phyloP scores from a whole-genome alignment of 2,329 filamentous ascomycete genomes.

The Diaporthe ilicicola region DNA sequence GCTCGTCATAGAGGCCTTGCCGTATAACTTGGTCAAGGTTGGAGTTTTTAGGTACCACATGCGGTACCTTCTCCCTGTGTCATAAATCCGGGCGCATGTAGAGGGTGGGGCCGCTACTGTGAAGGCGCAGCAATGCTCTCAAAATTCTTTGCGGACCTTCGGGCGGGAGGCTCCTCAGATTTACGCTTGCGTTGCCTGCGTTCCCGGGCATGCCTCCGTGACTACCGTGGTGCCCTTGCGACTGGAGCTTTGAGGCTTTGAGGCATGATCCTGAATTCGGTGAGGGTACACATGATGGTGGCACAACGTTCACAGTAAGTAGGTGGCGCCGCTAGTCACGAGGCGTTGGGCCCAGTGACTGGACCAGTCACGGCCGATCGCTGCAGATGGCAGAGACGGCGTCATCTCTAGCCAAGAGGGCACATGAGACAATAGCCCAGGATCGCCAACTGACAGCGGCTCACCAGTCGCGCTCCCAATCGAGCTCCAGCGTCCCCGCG shows the following conservation, averaged over 20 bases:
- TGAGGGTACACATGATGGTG: conserved; percentile 19
- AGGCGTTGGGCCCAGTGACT: neutral
- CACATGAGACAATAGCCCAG: neutral
- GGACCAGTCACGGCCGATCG: conserved; percentile 3
- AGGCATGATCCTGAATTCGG: neutral
- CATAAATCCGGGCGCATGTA: neutral
- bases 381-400: neutral
- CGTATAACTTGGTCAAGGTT: neutral
- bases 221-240: conserved; percentile 5
- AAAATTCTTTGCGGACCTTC: neutral
- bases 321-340: conserved; percentile 9
- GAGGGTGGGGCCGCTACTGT: neutral
- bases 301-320: neutral
- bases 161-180: neutral
- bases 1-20: neutral
- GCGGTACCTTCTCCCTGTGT: neutral
- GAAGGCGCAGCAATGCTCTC: neutral
- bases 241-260: too few species aligned
- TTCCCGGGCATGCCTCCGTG: neutral
- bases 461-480: neutral
- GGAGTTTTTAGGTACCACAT: neutral
- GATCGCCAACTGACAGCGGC: conserved; percentile 11
- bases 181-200: neutral
- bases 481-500: neutral
- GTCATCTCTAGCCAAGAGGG: neutral